Percentiles rank a stretch among this genome's conserved stretches.
phyloP scores from a whole-genome alignment of 176 grass and related monocot species.

The Aegilops umbellulata region DNA sequence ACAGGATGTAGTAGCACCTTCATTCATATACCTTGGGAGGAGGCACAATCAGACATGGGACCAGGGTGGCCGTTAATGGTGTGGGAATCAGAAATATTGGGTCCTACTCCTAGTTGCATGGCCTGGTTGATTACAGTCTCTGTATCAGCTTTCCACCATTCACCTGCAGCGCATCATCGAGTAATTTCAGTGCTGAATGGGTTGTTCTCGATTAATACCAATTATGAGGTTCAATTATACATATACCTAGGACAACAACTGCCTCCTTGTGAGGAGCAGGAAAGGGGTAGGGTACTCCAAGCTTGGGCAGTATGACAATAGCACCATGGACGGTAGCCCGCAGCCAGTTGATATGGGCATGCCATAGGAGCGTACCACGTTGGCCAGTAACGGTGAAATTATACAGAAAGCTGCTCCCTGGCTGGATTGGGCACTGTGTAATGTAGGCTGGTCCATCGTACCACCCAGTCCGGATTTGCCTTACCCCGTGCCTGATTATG shows the following conservation, averaged over 20 bases:
- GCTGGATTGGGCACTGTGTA: constrained; percentile 20
- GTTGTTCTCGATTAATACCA: neutral
- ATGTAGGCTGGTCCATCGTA: constrained; percentile 16
- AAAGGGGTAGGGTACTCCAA: constrained; percentile 54
- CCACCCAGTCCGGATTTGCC: constrained; percentile 46
- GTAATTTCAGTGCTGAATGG: neutral
- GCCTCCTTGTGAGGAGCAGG: constrained; percentile 51
- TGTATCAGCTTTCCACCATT: constrained; percentile 71
- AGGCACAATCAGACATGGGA: constrained; percentile 50
- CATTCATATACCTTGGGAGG: constrained; percentile 46
- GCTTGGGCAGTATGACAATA: constrained; percentile 63
- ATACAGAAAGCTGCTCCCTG: constrained; percentile 17
- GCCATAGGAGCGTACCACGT: constrained; percentile 12
- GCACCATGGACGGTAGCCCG: constrained; percentile 60
- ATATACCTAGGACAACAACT: constrained; percentile 51
- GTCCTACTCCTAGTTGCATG: constrained; percentile 42
- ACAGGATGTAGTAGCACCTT: neutral
- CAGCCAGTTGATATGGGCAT: constrained; percentile 45
- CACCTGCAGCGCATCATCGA: constrained; percentile 34
- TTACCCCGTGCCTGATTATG: constrained; percentile 47
- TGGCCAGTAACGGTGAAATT: constrained; percentile 3
- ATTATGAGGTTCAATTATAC: neutral
- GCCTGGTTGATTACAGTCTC: constrained; percentile 59
- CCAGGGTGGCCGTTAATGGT: constrained; percentile 71
- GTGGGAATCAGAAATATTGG: constrained; percentile 69